Conservation (phyloP, 805 yeast genomes). For the Debaryomyces maramus region DNA sequence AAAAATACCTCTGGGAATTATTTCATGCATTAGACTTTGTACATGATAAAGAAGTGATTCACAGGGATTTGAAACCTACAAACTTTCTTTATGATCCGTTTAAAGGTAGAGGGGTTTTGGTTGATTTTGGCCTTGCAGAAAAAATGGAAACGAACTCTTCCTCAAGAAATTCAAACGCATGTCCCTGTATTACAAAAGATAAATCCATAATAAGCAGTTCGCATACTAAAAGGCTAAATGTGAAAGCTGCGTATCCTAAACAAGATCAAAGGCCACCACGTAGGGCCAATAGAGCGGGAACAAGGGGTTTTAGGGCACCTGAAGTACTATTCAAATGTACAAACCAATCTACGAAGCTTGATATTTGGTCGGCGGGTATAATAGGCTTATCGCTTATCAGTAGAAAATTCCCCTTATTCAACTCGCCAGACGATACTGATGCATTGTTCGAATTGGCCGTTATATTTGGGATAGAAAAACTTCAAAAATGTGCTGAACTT, state of each 20-base stretch:
- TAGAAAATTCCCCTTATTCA: slow-evolving; percentile 88
- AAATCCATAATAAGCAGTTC: slow-evolving; percentile 1
- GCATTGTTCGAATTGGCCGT: slow-evolving; percentile 83
- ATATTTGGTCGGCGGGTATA: slow-evolving; percentile 92
- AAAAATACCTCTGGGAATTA: slow-evolving; percentile 75
- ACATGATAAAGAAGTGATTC: slow-evolving; percentile 40
- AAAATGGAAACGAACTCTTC: slow-evolving; percentile 21
- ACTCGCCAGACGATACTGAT: slow-evolving; percentile 90
- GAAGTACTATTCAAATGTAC: slow-evolving; percentile 87
- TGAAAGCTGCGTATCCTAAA: slow-evolving; percentile 67
- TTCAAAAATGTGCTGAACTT: slow-evolving; percentile 74
- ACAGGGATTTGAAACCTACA: slow-evolving; percentile 51
- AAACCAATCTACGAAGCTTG: slow-evolving; percentile 78
- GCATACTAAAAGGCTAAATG: slow-evolving; percentile 24
- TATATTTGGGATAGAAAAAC: slow-evolving; percentile 71
- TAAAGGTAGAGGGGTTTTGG: slow-evolving; percentile 73
- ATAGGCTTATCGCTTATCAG: slow-evolving; percentile 75
- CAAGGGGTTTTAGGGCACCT: slow-evolving; percentile 93
- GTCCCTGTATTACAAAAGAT: slow-evolving; percentile 54
- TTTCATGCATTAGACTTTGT: slow-evolving; percentile 73
- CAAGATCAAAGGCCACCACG: slow-evolving; percentile 86
- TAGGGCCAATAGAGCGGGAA: slow-evolving; percentile 96
- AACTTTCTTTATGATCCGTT: slow-evolving; percentile 70
- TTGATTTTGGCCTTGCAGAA: slow-evolving; percentile 93
- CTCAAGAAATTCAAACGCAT: slow-evolving; percentile 30